Evolutionary conservation across 2,329 filamentous ascomycete species (phyloP).

Genomic region (Chrysosporium queenslandicum): DNA sequence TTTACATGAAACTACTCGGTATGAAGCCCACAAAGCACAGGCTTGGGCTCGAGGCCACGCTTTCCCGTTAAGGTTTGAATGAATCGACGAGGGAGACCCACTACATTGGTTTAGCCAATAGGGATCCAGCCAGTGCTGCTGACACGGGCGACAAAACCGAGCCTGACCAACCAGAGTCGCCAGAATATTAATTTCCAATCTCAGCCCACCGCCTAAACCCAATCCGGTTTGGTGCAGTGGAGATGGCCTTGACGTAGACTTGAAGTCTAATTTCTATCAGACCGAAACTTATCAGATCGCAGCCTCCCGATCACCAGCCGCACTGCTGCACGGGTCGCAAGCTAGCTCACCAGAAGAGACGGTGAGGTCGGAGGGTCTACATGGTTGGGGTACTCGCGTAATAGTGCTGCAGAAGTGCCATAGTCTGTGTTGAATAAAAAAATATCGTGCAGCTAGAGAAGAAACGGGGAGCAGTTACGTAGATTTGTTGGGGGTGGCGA

Average conservation of each 20-base stretch:
- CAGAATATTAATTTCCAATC: constrained; percentile 5
- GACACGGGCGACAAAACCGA: neutral
- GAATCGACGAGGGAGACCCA: too few species aligned
- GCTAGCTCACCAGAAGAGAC: neutral
- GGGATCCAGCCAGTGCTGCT: constrained; percentile 1
- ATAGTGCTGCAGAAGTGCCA: too few species aligned
- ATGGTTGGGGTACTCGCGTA: too few species aligned
- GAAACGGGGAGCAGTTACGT: too few species aligned
- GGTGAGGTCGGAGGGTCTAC: neutral
- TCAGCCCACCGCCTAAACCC: neutral
- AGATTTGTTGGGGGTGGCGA: neutral
- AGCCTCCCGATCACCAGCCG: neutral
- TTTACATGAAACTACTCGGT: too few species aligned
- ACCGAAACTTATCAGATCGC: constrained; percentile 5
- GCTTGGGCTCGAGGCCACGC: too few species aligned
- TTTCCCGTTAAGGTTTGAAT: too few species aligned
- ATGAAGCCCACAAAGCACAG: too few species aligned
- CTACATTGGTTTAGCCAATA: neutral
- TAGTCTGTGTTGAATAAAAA: too few species aligned
- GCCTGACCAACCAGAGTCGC: neutral
- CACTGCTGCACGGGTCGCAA: neutral
- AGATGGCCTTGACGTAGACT: constrained; percentile 1
- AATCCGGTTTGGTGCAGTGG: neutral
- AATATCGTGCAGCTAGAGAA: too few species aligned
- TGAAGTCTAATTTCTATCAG: constrained; percentile 4